phyloP scores from a whole-genome alignment of 1,284 basidiomycete species.

The Cerrena zonata region DNA sequence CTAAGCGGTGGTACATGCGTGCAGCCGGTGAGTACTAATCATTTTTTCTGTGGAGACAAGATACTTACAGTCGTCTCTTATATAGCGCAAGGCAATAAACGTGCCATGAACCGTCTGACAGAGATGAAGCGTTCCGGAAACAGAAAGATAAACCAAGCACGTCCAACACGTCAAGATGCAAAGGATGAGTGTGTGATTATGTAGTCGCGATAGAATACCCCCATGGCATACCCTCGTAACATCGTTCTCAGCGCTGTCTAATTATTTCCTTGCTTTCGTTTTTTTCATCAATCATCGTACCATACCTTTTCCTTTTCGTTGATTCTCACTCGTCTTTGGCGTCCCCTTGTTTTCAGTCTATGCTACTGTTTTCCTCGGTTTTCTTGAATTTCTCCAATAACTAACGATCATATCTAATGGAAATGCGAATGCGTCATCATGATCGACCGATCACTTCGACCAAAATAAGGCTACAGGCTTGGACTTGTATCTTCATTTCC shows the following conservation, averaged over 20 bases:
- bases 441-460: too few species aligned
- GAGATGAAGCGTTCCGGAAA: constrained; percentile 82
- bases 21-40: constrained; percentile 70
- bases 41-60: background rate
- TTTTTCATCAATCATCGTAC: too few species aligned
- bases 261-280: constrained; percentile 1
- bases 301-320: background rate
- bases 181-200: constrained; percentile 85
- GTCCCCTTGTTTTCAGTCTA: too few species aligned
- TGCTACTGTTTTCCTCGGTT: too few species aligned
- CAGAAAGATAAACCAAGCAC: constrained; percentile 63
- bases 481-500: too few species aligned
- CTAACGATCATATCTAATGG: too few species aligned
- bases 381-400: too few species aligned
- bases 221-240: background rate
- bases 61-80: background rate
- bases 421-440: too few species aligned
- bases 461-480: too few species aligned
- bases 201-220: background rate
- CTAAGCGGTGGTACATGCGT: constrained; percentile 98
- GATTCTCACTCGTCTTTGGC: too few species aligned
- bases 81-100: constrained; percentile 87
- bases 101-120: constrained; percentile 90
- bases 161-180: constrained; percentile 87
- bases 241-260: background rate